Conservation (phyloP, 495 filamentous ascomycete genomes). For the Haplographium delicatum region DNA sequence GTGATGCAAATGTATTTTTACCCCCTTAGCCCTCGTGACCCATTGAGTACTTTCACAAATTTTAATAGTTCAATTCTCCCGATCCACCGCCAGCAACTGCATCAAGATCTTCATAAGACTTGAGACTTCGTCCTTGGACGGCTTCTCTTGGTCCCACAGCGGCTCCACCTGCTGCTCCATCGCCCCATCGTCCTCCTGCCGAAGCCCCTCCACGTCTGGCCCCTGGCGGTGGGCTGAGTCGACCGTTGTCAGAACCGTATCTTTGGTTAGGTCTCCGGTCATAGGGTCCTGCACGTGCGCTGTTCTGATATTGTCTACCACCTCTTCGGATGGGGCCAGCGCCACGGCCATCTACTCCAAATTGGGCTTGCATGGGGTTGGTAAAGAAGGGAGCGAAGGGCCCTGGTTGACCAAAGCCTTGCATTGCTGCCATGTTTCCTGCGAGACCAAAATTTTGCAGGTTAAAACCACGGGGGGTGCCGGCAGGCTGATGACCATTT, state of each 20-base stretch:
- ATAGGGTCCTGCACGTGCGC: constrained; percentile 26
- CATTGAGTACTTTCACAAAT: not conserved
- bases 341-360: constrained; percentile 30
- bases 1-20: not conserved
- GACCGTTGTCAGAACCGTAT: constrained; percentile 23
- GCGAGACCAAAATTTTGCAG: constrained; percentile 58
- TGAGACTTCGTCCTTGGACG: constrained; percentile 82
- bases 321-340: constrained; percentile 43
- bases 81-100: constrained; percentile 57
- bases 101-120: constrained; percentile 96
- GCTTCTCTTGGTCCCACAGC: constrained; percentile 78
- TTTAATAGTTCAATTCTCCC: constrained; percentile 58
- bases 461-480: constrained; percentile 89
- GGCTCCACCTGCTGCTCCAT: constrained; percentile 58
- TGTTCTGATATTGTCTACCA: constrained; percentile 23
- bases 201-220: constrained; percentile 33
- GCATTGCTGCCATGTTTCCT: constrained; percentile 48
- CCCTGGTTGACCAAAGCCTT: constrained; percentile 39
- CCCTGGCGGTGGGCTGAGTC: constrained; percentile 28
- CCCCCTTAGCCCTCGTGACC: no score
- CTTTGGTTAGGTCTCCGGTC: constrained; percentile 28
- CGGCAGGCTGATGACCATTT: constrained; percentile 67
- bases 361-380: constrained; percentile 45
- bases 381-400: constrained; percentile 50
- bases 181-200: constrained; percentile 53